Percentiles rank a stretch among this genome's conserved stretches.
Conservation (phyloP, 257 asterid species). For the Leptodermis oblonga region DNA sequence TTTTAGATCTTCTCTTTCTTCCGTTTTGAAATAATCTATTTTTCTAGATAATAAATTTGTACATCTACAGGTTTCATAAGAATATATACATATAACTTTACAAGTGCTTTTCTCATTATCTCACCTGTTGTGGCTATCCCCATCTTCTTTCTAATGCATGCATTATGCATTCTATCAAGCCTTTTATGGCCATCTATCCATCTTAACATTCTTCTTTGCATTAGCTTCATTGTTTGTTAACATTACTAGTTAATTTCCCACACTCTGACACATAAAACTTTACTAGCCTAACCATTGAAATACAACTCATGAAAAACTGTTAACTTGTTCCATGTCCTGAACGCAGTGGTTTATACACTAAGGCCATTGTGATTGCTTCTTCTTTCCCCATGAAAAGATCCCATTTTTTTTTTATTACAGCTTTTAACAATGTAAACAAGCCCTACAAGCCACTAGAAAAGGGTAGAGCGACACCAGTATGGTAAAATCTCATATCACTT, state of each 20-base stretch:
- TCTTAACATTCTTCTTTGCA: not conserved
- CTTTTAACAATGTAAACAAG: not conserved
- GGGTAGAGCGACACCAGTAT: not conserved
- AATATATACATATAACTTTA: not conserved
- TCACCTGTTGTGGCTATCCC: not conserved
- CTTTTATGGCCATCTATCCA: not conserved
- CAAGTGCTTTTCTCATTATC: not conserved
- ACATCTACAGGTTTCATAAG: too few species aligned
- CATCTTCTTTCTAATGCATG: not conserved
- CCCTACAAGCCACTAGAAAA: not conserved
- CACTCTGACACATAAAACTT: not conserved
- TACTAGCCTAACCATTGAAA: not conserved
- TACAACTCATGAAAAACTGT: not conserved
- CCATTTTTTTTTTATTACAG: not conserved
- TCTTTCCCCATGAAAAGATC: not conserved
- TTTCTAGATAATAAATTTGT: not conserved
- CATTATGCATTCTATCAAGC: not conserved
- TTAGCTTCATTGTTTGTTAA: not conserved
- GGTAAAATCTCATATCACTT: not conserved
- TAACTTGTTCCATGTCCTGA: not conserved
- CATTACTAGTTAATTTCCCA: not conserved
- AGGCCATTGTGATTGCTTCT: not conserved
- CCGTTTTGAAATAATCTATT: not conserved
- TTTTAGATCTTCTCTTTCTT: not conserved
- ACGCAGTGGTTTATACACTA: not conserved